phyloP scores from a whole-genome alignment of 306 rosid genomes.

The Prunus kanzakura region DNA sequence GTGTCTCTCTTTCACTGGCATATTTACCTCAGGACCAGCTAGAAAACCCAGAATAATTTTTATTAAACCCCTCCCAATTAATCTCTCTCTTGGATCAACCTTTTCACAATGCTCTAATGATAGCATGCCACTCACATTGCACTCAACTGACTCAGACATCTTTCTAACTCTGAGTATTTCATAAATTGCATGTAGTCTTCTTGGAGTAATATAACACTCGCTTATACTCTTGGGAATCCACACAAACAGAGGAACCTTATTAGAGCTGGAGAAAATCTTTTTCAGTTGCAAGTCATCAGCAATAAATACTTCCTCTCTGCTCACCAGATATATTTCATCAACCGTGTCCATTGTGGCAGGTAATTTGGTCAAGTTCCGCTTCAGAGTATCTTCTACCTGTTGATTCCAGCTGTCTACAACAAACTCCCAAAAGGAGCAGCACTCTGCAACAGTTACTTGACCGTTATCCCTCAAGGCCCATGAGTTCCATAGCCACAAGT shows the following conservation, averaged over 20 bases:
- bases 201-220: not conserved
- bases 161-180: slow-evolving; percentile 13
- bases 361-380: not conserved
- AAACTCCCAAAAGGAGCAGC: not conserved
- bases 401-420: slow-evolving; percentile 13
- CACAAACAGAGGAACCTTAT: slow-evolving; percentile 7
- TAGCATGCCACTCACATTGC: not conserved
- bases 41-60: slow-evolving; percentile 18
- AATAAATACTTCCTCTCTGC: slow-evolving; percentile 11
- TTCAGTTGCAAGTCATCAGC: slow-evolving; percentile 21
- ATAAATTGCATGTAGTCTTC: slow-evolving; percentile 2
- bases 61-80: slow-evolving; percentile 13
- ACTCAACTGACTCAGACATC: slow-evolving; percentile 11
- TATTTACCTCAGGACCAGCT: slow-evolving; percentile 6
- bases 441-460: slow-evolving; percentile 5
- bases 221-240: slow-evolving; percentile 8
- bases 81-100: not conserved
- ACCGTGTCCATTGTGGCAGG: not conserved
- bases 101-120: not conserved
- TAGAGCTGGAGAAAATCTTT: slow-evolving; percentile 4
- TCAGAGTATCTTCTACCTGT: not conserved
- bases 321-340: slow-evolving; percentile 8
- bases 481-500: slow-evolving; percentile 19
- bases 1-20: slow-evolving; percentile 15
- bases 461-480: not conserved